These are phyloP conservation scores for Mycena maculata DNA, from an alignment of 768 basidiomycete genomes.

Conservation along the genomic window DNA sequence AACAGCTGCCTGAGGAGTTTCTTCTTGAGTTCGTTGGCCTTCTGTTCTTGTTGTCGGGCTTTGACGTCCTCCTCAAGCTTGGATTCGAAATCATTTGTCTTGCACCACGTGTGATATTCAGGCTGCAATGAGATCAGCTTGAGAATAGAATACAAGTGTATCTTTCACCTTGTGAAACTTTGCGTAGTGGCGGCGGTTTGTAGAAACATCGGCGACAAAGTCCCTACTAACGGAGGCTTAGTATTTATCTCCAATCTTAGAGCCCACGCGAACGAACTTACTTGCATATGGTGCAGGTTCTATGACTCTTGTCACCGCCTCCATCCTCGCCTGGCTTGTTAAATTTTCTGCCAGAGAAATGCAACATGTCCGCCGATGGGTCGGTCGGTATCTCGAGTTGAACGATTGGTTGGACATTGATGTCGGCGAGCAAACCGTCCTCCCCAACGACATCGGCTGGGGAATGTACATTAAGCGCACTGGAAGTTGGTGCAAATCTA, in stretches of 20 bases:
- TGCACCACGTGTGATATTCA: conserved; percentile 17
- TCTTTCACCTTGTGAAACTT: conserved; percentile 17
- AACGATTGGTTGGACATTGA: conserved; percentile 7
- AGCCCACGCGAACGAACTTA: conserved; percentile 11
- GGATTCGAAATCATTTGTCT: conserved; percentile 19
- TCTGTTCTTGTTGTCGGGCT: background rate
- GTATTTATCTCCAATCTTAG: background rate
- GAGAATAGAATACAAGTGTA: background rate
- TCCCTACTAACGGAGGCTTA: background rate
- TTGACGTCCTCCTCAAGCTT: conserved; percentile 17
- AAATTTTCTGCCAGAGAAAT: conserved; percentile 8
- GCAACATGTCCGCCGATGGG: conserved; percentile 10
- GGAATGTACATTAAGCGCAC: background rate
- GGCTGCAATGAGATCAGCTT: conserved; percentile 1
- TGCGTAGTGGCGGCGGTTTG: conserved; percentile 11
- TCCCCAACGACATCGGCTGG: conserved; percentile 5
- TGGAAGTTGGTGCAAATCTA: background rate
- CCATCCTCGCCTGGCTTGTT: no score
- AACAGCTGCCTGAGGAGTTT: conserved; percentile 10
- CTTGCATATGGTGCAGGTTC: conserved; percentile 10
- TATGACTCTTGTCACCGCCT: conserved; percentile 5
- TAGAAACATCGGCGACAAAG: conserved; percentile 14
- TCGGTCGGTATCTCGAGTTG: background rate
- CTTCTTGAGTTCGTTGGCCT: conserved; percentile 1
- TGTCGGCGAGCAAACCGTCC: conserved; percentile 17